Base-by-base conservation (phyloP, 257 asterid genomes). In the Parsonsia alboflavescens region DNA sequence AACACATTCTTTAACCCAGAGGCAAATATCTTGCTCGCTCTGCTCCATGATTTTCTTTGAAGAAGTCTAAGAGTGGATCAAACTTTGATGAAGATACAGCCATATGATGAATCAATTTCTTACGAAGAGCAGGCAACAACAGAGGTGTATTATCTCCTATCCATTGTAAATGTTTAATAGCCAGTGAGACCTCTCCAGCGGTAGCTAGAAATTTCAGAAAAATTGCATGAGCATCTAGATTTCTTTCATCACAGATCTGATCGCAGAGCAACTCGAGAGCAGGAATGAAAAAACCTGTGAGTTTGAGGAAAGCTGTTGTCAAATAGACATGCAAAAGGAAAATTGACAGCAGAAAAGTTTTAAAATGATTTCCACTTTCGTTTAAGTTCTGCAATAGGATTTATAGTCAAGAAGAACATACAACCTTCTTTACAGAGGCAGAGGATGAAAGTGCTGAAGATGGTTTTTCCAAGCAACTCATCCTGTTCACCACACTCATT, bases 351-450 rank as follows among this genome's bases (percentile, higher is more conserved):
- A 10, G 45, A 57, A 28, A 39, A 26, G 13, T 46, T 42, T n/a
- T 6, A n/a, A 68, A 68, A 68, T 10, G 0, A 7, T 19, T 21
- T 64, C 69, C 70, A n/a, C 44, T 1, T 6, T 24, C 7, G 57
- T 68, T 7, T 28, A 36, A 36, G 24, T 71, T 65, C 54, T 6
- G 7, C 24, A 36, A 74, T n/a, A 10, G 36, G 48, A 44, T 26
- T 22, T 71, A 53, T 53, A 53, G 50, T 63, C 21, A 41, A 46
- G 70, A 54, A 44, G 26, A 41, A 56, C 50, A 26, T 10, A 11
- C 19, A 76, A 89, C 97, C 97, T 86, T 88, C 88, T 78, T 78
- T 84, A 73, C 97, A 90, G 53, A 94, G 87, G 80, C 74, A 76
- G 73, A 81, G 81, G 78, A 89, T 69, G 67, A 90, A 85, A 49